Evolutionary conservation across 2,329 filamentous ascomycete species (phyloP), one percentile per base, ranked within the genome.

Genomic region (Fusarium anthophilum): DNA sequence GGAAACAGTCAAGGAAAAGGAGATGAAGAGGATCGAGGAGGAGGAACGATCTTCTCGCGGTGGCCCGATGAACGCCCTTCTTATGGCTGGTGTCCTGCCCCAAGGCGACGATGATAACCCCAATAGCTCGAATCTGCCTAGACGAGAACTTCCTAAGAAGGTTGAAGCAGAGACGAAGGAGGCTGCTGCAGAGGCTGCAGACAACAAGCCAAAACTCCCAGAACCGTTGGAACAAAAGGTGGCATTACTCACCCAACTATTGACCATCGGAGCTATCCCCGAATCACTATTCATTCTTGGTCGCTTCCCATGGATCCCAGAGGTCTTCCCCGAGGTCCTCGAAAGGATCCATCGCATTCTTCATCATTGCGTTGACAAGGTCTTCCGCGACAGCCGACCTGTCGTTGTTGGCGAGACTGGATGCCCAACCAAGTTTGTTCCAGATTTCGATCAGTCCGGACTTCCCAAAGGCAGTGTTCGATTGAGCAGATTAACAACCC

Each of bases 201-300:
- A 87, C 37, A 84, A 87, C 62, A 89, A 86, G 69, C 82, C 84
- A 71, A 87, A 85, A 76, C 84, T 87, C 18, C 92, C 92, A 4
- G 93, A 95, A 66, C 94, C 94, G 4, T 87, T 89, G 20, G 96
- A 98, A 76, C 96, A 98, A 79, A 99, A 99, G 82, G 91, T 96
- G 0, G 86, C 92, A 50, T 86, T 99, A 2, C 87, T 99, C 28
- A 94, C 93, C 73, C 95, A 95, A 76, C 87, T 99, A 22, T 88
- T 99, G 5, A 93, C 93, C 9, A 96, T 98, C 66, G 96, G 97
- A 45, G 96, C 96, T 35, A 87, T 99, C 39, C 96, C 96, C 0
- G 96, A 99, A 83, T 92, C 96, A 3, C 87, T 99, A 4, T 98
- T 96, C 81, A 94, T 99, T 63, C 89, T 98, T 13, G 96, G 96